Evolutionary conservation across 1,139 yeast genomes (phyloP).

Genomic region (Sugiyamaella grinbergsii): DNA sequence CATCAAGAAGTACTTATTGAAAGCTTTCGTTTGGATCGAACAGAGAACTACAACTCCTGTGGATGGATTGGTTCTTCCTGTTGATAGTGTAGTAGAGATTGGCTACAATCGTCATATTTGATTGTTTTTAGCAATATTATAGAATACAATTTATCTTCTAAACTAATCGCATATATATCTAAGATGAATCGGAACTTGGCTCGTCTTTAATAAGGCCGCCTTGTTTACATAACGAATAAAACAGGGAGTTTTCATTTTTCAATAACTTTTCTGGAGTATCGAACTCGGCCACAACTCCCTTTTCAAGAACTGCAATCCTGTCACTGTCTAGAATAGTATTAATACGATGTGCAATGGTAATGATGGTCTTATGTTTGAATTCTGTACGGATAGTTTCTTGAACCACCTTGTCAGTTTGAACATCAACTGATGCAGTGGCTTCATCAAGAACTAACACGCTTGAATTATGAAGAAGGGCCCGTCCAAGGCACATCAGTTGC

Average conservation of each 20-base stretch:
- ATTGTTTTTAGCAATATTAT: no score
- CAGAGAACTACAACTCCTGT: slow-evolving; percentile 12
- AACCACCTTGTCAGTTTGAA: slow-evolving; percentile 71
- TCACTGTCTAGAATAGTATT: slow-evolving; percentile 84
- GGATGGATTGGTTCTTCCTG: slow-evolving; percentile 10
- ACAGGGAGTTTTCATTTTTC: slow-evolving; percentile 48
- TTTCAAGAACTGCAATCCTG: slow-evolving; percentile 65
- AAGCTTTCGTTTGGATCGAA: slow-evolving; percentile 16
- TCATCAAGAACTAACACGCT: slow-evolving; percentile 72
- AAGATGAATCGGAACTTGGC: slow-evolving; percentile 10
- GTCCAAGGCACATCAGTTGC: slow-evolving; percentile 72
- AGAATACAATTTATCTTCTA: slow-evolving; percentile 10
- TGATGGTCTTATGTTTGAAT: slow-evolving; percentile 65
- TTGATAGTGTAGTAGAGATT: slow-evolving; percentile 19
- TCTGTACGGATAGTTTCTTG: slow-evolving; percentile 71
- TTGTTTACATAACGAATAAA: slow-evolving; percentile 69
- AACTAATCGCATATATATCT: slow-evolving; percentile 5
- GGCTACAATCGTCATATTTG: slow-evolving; percentile 19
- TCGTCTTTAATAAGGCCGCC: slow-evolving; percentile 44
- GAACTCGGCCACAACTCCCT: slow-evolving; percentile 69
- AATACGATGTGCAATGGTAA: slow-evolving; percentile 81
- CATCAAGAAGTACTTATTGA: slow-evolving; percentile 10
- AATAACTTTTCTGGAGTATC: slow-evolving; percentile 61
- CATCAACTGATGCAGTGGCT: slow-evolving; percentile 85
- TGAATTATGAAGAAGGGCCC: slow-evolving; percentile 66